phyloP scores from a whole-genome alignment of 2,329 filamentous ascomycete species.

The Penicillium brasilianum region DNA sequence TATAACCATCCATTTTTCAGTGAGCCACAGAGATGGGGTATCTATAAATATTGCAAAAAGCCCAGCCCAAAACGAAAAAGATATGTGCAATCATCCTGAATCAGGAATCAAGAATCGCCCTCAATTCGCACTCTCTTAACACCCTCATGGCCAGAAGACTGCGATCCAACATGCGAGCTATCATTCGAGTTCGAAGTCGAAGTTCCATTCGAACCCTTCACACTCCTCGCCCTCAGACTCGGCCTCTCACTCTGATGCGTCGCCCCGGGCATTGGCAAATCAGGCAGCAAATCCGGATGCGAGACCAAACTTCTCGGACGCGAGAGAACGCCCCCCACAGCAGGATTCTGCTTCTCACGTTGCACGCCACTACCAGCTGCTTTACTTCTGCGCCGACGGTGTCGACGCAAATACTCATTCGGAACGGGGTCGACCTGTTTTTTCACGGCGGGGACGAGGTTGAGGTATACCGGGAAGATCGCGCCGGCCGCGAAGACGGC shows the following conservation, averaged over 20 bases:
- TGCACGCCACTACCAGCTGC: slow-evolving; percentile 16
- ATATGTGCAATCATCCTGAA: not conserved
- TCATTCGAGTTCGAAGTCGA: not conserved
- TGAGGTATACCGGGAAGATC: slow-evolving; percentile 61
- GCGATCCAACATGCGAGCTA: slow-evolving; percentile 1
- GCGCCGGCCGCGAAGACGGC: slow-evolving; percentile 58
- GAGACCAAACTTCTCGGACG: slow-evolving; percentile 36
- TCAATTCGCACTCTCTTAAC: not conserved
- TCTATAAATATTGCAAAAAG: not conserved
- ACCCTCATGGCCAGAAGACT: not conserved
- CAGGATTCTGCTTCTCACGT: slow-evolving; percentile 38
- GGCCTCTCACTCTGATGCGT: slow-evolving; percentile 14
- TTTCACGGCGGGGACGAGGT: slow-evolving; percentile 53
- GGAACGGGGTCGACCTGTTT: slow-evolving; percentile 58
- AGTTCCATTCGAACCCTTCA: slow-evolving; percentile 5
- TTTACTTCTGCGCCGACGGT: slow-evolving; percentile 29
- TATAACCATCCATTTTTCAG: too few relatives aligned
- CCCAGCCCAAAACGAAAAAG: not conserved
- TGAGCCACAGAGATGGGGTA: slow-evolving; percentile 1
- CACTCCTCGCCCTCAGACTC: not conserved
- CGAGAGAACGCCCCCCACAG: slow-evolving; percentile 37
- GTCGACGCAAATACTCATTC: slow-evolving; percentile 42
- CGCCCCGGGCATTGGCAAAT: slow-evolving; percentile 26
- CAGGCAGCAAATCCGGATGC: slow-evolving; percentile 29
- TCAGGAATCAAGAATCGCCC: not conserved